Percentiles rank a stretch among this genome's conserved stretches.
Conservation (phyloP, 441 rosid species). For the Gossypium gossypioides region DNA sequence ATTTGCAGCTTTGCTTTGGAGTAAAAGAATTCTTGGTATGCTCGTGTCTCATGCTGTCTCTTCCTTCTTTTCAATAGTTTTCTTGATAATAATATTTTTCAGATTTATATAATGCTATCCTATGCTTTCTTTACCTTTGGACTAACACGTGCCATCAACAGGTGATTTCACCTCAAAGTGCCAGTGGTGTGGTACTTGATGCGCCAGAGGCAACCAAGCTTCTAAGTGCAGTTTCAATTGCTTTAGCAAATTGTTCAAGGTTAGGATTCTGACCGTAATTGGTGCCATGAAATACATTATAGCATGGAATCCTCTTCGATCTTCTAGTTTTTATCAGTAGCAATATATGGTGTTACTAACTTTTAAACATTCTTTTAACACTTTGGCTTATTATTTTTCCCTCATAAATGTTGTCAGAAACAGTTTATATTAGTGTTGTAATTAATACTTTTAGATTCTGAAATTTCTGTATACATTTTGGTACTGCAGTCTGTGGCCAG, state of each 20-base stretch:
- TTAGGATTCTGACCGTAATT: slow-evolving; percentile 29
- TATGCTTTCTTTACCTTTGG: slow-evolving; percentile 5
- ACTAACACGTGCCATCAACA: slow-evolving; percentile 24
- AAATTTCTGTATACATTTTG: slow-evolving; percentile 11
- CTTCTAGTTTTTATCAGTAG: background rate
- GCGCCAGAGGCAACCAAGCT: slow-evolving; percentile 92
- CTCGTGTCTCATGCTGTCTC: slow-evolving; percentile 1
- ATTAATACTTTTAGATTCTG: slow-evolving; percentile 5
- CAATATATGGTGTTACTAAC: background rate
- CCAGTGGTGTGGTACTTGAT: slow-evolving; percentile 93
- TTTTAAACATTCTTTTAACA: background rate
- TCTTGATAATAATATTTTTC: background rate
- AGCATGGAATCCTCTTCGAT: background rate
- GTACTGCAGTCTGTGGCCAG: slow-evolving; percentile 80
- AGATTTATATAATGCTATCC: background rate
- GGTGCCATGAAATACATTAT: background rate
- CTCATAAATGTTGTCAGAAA: background rate
- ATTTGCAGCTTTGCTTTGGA: slow-evolving; percentile 94
- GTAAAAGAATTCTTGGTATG: slow-evolving; percentile 86
- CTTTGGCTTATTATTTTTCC: background rate
- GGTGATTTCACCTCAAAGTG: slow-evolving; percentile 97
- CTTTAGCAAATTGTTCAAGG: slow-evolving; percentile 90
- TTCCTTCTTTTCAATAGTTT: background rate
- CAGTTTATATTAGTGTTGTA: slow-evolving; percentile 2
- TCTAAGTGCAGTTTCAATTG: slow-evolving; percentile 85